phyloP scores from a whole-genome alignment of 2,329 filamentous ascomycete species.

The Remersonia thermophila region DNA sequence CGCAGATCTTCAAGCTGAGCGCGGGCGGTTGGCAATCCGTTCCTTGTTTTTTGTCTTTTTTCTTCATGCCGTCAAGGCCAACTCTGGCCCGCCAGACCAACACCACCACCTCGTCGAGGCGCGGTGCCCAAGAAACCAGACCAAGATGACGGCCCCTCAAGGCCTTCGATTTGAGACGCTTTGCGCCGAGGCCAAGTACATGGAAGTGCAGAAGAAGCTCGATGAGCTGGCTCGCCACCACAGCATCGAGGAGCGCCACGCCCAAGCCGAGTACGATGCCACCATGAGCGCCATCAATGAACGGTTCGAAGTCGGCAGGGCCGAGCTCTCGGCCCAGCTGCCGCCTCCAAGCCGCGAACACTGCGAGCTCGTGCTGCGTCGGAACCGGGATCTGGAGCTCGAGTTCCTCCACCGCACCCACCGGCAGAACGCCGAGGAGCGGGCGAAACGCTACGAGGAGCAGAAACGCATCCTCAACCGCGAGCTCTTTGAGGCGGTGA shows the following conservation, averaged over 20 bases:
- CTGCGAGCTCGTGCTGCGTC: constrained; percentile 1
- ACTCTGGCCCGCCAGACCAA: too few species aligned
- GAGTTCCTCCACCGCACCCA: not conserved
- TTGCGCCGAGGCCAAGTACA: constrained; percentile 3
- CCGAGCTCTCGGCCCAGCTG: not conserved
- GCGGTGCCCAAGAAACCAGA: too few species aligned
- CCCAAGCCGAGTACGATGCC: not conserved
- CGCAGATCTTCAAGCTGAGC: too few species aligned
- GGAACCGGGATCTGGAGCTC: constrained; percentile 3
- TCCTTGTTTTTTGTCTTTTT: too few species aligned
- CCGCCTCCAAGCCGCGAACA: not conserved
- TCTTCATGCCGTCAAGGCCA: too few species aligned
- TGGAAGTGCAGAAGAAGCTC: constrained; percentile 2
- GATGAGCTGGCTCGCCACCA: constrained; percentile 3
- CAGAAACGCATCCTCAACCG: constrained; percentile 1
- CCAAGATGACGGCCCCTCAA: constrained; percentile 5
- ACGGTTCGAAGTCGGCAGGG: constrained; percentile 2
- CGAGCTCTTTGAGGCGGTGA: constrained; percentile 2
- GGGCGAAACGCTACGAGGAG: constrained; percentile 3
- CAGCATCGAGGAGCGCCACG: not conserved
- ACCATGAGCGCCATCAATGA: constrained; percentile 1
- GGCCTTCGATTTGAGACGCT: constrained; percentile 4
- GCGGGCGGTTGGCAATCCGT: too few species aligned
- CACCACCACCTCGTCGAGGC: too few species aligned
- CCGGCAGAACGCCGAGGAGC: not conserved